Conservation (phyloP, 2,329 filamentous ascomycete genomes). For the Cephalotrichum gorgonifer region DNA sequence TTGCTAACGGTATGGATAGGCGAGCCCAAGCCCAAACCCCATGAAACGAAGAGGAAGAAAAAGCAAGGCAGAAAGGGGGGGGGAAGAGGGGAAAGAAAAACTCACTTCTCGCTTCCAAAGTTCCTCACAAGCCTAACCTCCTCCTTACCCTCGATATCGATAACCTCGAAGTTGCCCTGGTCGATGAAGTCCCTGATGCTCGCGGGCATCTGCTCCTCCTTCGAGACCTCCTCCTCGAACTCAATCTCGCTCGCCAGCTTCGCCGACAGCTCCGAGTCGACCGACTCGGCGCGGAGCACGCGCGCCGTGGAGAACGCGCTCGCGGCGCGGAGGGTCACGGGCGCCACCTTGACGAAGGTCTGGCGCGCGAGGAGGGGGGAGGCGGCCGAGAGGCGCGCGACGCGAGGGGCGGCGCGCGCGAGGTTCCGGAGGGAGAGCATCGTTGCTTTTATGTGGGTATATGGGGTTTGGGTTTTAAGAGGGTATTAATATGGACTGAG, state of each 20-base stretch:
- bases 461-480: constrained; percentile 11
- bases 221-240: constrained; percentile 74
- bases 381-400: constrained; percentile 16
- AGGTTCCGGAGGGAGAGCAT: constrained; percentile 64
- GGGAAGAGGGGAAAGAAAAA: constrained; percentile 9
- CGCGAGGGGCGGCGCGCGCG: constrained; percentile 57
- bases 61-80: neutral
- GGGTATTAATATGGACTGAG: constrained; percentile 6
- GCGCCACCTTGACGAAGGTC: constrained; percentile 1
- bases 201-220: constrained; percentile 59
- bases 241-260: constrained; percentile 80
- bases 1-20: too few species aligned
- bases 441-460: constrained; percentile 16
- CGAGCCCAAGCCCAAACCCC: too few species aligned
- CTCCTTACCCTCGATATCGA: constrained; percentile 76
- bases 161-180: constrained; percentile 72
- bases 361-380: constrained; percentile 1
- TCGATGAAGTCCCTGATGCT: constrained; percentile 83
- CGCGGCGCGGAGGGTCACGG: constrained; percentile 4
- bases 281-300: constrained; percentile 26
- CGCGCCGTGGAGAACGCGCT: constrained; percentile 34
- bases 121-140: constrained; percentile 76
- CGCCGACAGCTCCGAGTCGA: constrained; percentile 69
- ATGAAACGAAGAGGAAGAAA: neutral
- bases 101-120: constrained; percentile 81